phyloP scores from a whole-genome alignment of 2,329 filamentous ascomycete genomes.

The Curvularia lunata region DNA sequence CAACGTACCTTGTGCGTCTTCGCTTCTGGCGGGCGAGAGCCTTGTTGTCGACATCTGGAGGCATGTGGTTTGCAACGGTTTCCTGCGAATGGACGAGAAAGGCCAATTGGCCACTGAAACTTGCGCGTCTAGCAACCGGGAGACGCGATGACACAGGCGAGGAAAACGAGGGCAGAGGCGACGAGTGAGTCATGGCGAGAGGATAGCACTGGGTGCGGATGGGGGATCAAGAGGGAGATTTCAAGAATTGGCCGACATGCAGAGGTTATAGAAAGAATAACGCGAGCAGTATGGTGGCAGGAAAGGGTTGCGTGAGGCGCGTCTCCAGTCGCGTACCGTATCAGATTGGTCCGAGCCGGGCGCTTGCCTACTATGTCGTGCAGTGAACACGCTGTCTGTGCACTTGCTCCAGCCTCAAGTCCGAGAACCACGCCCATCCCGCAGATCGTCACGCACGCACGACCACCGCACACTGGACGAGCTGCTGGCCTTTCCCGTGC shows the following conservation, averaged over 20 bases:
- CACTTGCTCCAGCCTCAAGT: slow-evolving; percentile 15
- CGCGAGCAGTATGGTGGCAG: slow-evolving; percentile 36
- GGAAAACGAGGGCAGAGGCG: slow-evolving; percentile 36
- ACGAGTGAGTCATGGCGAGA: slow-evolving; percentile 31
- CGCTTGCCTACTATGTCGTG: slow-evolving; percentile 27
- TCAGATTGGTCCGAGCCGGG: slow-evolving; percentile 20
- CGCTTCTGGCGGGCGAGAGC: slow-evolving; percentile 66
- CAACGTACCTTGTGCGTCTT: slow-evolving; percentile 64
- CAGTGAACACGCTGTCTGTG: slow-evolving; percentile 22
- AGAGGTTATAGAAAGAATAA: slow-evolving; percentile 20
- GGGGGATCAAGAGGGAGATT: background rate
- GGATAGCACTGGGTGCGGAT: background rate
- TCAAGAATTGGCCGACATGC: slow-evolving; percentile 20
- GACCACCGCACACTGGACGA: background rate
- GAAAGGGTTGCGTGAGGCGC: slow-evolving; percentile 28
- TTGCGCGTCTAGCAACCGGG: slow-evolving; percentile 34
- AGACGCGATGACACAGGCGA: slow-evolving; percentile 30
- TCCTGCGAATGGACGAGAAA: slow-evolving; percentile 67
- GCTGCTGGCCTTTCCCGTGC: background rate
- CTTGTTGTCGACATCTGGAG: slow-evolving; percentile 65
- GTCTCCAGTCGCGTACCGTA: slow-evolving; percentile 21
- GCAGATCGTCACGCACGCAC: slow-evolving; percentile 7
- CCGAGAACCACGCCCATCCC: slow-evolving; percentile 1
- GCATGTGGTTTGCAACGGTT: slow-evolving; percentile 62
- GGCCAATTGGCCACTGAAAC: slow-evolving; percentile 51